These are phyloP conservation scores for Bothriochloa decipiens DNA, from an alignment of 176 grass and related monocot species.

Conservation along the genomic window DNA sequence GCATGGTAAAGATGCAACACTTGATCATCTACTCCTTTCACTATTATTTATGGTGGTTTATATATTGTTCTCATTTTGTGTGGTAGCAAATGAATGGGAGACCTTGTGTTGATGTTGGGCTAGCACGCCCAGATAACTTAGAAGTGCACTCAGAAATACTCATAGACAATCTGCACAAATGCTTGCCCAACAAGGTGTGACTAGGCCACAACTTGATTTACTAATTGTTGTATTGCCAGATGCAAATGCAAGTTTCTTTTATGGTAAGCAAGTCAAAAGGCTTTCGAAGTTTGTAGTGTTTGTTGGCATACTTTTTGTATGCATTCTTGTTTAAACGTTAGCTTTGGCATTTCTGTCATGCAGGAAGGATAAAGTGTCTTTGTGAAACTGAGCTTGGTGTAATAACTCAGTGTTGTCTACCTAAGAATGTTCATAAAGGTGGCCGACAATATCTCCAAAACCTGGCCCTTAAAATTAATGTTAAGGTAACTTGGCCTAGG, in stretches of 20 bases:
- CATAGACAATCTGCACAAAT: slow-evolving; percentile 35
- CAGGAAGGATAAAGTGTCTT: slow-evolving; percentile 68
- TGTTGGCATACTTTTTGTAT: background rate
- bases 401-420: slow-evolving; percentile 67
- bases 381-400: slow-evolving; percentile 79
- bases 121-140: slow-evolving; percentile 40
- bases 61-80: background rate
- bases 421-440: slow-evolving; percentile 61
- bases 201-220: slow-evolving; percentile 50
- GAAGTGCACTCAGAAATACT: slow-evolving; percentile 59
- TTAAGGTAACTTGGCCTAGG: slow-evolving; percentile 64
- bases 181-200: slow-evolving; percentile 35
- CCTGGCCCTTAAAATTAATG: slow-evolving; percentile 83
- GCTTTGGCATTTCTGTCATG: background rate
- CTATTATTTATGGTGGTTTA: background rate
- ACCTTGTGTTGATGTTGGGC: slow-evolving; percentile 46
- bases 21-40: background rate
- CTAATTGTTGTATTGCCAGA: slow-evolving; percentile 72
- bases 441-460: slow-evolving; percentile 69
- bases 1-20: slow-evolving; percentile 49
- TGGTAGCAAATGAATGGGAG: slow-evolving; percentile 40
- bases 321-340: background rate
- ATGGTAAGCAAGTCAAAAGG: slow-evolving; percentile 47
- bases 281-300: background rate
- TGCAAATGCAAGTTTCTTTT: slow-evolving; percentile 39